Evolutionary conservation across 805 yeast species (phyloP), one percentile per base, ranked within the genome.

Genomic region (Candida golubevii): DNA sequence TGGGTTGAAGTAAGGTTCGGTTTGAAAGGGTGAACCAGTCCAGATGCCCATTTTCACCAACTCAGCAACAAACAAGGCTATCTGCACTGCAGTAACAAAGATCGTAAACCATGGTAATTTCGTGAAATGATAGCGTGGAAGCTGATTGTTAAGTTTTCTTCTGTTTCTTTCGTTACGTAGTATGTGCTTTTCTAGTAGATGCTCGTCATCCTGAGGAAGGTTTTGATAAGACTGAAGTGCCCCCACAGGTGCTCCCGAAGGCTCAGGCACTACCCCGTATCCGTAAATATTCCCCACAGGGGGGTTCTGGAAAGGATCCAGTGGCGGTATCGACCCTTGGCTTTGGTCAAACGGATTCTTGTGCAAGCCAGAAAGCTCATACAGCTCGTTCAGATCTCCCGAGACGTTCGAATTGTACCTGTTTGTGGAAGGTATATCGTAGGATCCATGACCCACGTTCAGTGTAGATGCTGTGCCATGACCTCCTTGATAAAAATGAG

Each of bases 1-100:
- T 6, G 89, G 90, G 58, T 84, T 84, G 67, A 84, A 81, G 48
- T 79, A 76, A 6, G 90, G 90, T 52, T 80, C 61, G 0, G 86
- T 80, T 57, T 80, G 87, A 47, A 84, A 74, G 4, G 83, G 79
- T 12, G 77, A 71, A 2, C 87, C 86, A 0, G 89, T 83, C 36
- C 78, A 65, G 6, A 59, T 54, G 6, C 79, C 74, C 85, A 80
- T 79, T 44, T 65, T 67, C 9, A 69, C 74, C 31, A 84, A 61
- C 58, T 84, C 89, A 10, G 74, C 83, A 7, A 82, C 71, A 55
- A 84, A 84, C 8, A 84, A 82, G 7, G 62, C 61, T 5, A 78
- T 53, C 54, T 83, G 82, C 14, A 75, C 68, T 8, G 64, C 34
- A 0, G 82, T 69, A 13, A 69, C 71, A 13, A 71, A 7, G 7